Evolutionary conservation across 177 flowering plant genomes (phyloP).

Genomic region (Vitis hybrid): DNA sequence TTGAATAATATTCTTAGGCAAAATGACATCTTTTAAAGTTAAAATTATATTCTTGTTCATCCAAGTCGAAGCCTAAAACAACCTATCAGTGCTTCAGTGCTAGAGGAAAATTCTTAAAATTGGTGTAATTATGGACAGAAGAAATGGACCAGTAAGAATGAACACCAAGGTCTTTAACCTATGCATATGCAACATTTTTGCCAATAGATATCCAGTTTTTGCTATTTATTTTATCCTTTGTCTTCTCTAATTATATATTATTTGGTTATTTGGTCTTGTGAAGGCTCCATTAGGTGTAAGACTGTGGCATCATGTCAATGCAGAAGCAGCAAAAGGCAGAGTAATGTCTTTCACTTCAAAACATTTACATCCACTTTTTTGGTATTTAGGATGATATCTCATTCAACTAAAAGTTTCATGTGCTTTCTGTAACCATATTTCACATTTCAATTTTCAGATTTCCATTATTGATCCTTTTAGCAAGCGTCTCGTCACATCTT

Average conservation of each 20-base stretch:
- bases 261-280: constrained; percentile 9
- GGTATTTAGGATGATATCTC: not conserved
- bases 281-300: constrained; percentile 72
- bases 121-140: not conserved
- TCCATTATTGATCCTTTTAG: constrained; percentile 49
- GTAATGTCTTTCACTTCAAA: constrained; percentile 26
- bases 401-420: not conserved
- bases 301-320: constrained; percentile 42
- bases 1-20: not conserved
- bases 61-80: not conserved
- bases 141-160: not conserved
- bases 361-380: not conserved
- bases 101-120: not conserved
- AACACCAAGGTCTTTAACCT: not conserved
- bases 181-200: not conserved
- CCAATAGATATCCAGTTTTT: not conserved
- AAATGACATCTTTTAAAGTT: too few species aligned
- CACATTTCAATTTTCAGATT: constrained; percentile 30
- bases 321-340: constrained; percentile 53
- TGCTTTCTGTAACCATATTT: not conserved
- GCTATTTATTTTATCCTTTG: not conserved
- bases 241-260: not conserved
- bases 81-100: not conserved
- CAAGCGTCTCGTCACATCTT: constrained; percentile 36
- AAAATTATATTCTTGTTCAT: not conserved